A percentile compares a stretch with the other conserved stretches of the same genome.
Evolutionary conservation across 2,329 filamentous ascomycete species (phyloP).

Genomic region (Claviceps citrina): DNA sequence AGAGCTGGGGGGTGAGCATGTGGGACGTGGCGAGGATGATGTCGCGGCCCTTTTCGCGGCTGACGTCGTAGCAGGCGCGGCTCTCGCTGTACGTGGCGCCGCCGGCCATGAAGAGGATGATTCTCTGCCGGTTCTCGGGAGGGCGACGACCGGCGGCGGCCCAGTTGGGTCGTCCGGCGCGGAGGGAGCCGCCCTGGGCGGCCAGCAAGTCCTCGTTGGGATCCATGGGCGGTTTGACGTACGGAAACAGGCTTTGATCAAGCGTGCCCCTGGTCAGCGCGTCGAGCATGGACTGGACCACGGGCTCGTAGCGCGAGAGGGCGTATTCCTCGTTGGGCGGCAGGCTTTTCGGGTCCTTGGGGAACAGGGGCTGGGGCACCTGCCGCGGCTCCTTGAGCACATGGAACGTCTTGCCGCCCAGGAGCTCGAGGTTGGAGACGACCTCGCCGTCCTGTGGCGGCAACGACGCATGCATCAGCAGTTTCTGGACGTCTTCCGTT

Average conservation of each 20-base stretch:
- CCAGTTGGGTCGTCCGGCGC: slow-evolving; percentile 90
- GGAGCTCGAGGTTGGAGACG: slow-evolving; percentile 62
- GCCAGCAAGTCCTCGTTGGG: slow-evolving; percentile 42
- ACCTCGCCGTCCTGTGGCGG: slow-evolving; percentile 58
- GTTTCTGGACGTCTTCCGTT: slow-evolving; percentile 64
- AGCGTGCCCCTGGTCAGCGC: slow-evolving; percentile 51
- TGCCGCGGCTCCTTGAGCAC: slow-evolving; percentile 62
- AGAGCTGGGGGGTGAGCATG: slow-evolving; percentile 77
- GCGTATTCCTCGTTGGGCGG: slow-evolving; percentile 59
- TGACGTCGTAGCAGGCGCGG: slow-evolving; percentile 76
- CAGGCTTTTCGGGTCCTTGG: slow-evolving; percentile 41
- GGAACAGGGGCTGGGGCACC: slow-evolving; percentile 52
- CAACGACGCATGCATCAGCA: slow-evolving; percentile 70
- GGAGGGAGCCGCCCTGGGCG: slow-evolving; percentile 56
- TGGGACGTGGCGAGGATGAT: slow-evolving; percentile 82
- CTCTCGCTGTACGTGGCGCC: slow-evolving; percentile 89
- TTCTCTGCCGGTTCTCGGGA: slow-evolving; percentile 69
- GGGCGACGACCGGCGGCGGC: slow-evolving; percentile 62
- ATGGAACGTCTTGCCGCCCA: slow-evolving; percentile 59
- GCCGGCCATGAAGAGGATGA: slow-evolving; percentile 89
- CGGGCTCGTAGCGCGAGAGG: slow-evolving; percentile 75
- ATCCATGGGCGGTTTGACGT: slow-evolving; percentile 54
- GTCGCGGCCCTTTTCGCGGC: slow-evolving; percentile 57
- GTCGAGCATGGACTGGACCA: slow-evolving; percentile 70
- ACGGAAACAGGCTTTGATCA: slow-evolving; percentile 54